A percentile compares a stretch with the other conserved stretches of the same genome.
Evolutionary conservation across 1,284 basidiomycete species (phyloP).

Genomic region (Trametes pubescens): DNA sequence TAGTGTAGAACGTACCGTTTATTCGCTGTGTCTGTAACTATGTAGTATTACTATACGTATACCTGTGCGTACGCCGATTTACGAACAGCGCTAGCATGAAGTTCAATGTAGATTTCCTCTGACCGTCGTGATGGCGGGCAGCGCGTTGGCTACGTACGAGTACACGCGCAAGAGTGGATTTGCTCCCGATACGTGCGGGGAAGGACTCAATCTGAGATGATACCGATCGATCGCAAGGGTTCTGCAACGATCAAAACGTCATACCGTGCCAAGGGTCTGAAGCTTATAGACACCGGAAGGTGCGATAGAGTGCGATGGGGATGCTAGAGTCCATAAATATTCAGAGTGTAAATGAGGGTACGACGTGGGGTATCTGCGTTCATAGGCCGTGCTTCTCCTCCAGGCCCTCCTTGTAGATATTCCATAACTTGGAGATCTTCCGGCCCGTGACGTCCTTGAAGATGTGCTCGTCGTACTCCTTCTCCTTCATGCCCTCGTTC

Average conservation of each 20-base stretch:
- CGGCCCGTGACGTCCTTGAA: constrained; percentile 63
- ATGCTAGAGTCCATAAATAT: neutral
- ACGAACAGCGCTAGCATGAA: constrained; percentile 15
- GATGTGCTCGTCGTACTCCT: constrained; percentile 55
- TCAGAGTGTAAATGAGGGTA: neutral
- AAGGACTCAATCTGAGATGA: neutral
- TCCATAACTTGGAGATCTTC: constrained; percentile 63
- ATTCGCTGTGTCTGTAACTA: constrained; percentile 28
- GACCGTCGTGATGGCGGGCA: no score
- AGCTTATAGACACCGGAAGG: neutral
- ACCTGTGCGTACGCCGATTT: constrained; percentile 18
- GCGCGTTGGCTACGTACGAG: no score
- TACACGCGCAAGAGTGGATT: neutral
- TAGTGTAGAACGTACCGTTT: constrained; percentile 28
- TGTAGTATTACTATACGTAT: constrained; percentile 32
- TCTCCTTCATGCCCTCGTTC: constrained; percentile 60
- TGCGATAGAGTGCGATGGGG: neutral
- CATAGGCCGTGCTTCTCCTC: constrained; percentile 29
- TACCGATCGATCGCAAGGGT: neutral
- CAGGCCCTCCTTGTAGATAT: constrained; percentile 54
- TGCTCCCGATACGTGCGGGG: neutral
- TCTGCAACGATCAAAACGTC: neutral
- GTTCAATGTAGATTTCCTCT: constrained; percentile 11
- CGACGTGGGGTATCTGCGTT: neutral
- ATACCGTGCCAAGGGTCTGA: neutral